Base-by-base conservation (phyloP, 257 asterid species). In the Phtheirospermum japonicum region DNA sequence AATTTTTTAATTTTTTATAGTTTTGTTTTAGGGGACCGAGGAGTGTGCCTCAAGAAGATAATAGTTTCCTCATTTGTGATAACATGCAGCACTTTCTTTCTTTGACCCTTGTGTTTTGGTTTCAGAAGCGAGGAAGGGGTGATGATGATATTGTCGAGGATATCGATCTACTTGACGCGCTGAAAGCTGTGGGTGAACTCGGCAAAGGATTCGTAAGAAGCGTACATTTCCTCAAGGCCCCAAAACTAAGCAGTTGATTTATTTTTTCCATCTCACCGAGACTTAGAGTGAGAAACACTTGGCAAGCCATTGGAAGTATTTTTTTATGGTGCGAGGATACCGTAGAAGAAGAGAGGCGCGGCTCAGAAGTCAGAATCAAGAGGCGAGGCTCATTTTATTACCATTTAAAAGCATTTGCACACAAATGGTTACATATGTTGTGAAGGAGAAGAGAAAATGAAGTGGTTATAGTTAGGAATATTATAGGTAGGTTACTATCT, bases 191-290 rank as follows among this genome's bases (percentile, higher is more conserved):
- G 59, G 96, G 96, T 23, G 75, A 80, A 72, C 82, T 75, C 0
- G 99, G 99, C 54, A 89, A 89, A 82, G 99, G 99, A 59, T 76
- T 87, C 12, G 94, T 87, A 20, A 83, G 76, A 74, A 85, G 95
- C 52, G 71, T 93, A 42, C 75, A 83, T 85, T 69, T 83, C 45
- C 82, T 88, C 73, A 85, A 83, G 83, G 82, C 93, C 37, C 89
- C 83, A 28, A 84, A 75, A 74, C 52, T 73, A 75, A 63, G 74
- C 76, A 36, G 57, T 40, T 79, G 62, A 70, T 19, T 50, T 48
- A 0, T 48, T 16, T 18, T 16, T 6, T 50, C 49, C 48, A 18
- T 30, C 50, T 42, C 26, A 16, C 19, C 28, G 3, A 23, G 28
- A 23, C 28, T 23, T 23, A 23, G 28, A 33, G 3, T 6, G 34